Conservation (phyloP, 1,284 basidiomycete species). For the Melampsora larici-populina region DNA sequence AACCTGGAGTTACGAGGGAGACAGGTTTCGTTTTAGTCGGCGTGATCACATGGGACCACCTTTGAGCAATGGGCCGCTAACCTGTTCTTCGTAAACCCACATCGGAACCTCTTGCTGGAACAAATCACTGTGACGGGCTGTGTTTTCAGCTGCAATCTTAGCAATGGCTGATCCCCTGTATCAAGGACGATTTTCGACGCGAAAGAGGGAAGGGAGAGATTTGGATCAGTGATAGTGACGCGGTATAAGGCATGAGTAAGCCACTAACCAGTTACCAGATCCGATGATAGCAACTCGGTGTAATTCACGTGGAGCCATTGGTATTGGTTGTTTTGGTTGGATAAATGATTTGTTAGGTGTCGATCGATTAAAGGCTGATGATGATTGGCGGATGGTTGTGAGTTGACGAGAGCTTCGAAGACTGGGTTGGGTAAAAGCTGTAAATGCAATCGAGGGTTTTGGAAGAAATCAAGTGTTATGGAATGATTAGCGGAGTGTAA, state of each 20-base stretch:
- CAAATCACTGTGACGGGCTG: conserved; percentile 6
- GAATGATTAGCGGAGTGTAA: too few relatives aligned
- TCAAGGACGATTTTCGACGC: not conserved
- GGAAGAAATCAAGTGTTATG: too few relatives aligned
- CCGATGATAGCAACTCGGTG: conserved; percentile 60
- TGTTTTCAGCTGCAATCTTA: conserved; percentile 56
- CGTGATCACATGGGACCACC: not conserved
- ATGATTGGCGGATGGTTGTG: too few relatives aligned
- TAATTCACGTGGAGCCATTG: conserved; percentile 10
- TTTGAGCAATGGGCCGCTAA: conserved; percentile 47
- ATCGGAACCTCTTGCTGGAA: conserved; percentile 59
- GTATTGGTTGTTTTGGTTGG: not conserved
- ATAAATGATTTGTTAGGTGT: too few relatives aligned
- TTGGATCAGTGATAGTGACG: not conserved
- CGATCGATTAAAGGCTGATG: too few relatives aligned
- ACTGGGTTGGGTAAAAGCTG: too few relatives aligned
- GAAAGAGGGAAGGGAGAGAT: not conserved
- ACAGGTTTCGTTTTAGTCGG: not conserved
- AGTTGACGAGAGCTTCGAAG: too few relatives aligned
- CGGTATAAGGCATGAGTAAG: not conserved
- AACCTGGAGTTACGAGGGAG: conserved; percentile 52
- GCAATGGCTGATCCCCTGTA: conserved; percentile 62
- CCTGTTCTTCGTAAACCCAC: conserved; percentile 60
- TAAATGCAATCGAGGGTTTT: too few relatives aligned
- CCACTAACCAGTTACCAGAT: conserved; percentile 50